These are phyloP conservation scores for Bryum argenteum DNA, from an alignment of 225 moss, liverwort and hornwort species.

Conservation along the genomic window DNA sequence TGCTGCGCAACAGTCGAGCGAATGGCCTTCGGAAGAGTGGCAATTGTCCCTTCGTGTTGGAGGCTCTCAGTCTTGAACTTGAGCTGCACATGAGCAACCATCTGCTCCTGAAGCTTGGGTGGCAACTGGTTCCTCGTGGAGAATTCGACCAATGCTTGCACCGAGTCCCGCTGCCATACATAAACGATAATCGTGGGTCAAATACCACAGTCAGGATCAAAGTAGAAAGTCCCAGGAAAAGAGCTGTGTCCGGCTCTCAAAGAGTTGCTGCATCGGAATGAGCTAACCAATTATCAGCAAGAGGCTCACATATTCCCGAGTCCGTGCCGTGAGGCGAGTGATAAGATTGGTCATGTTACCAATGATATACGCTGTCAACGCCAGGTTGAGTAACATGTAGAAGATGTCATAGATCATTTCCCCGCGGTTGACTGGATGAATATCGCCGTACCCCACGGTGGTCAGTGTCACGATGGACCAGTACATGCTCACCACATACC, in stretches of 20 bases:
- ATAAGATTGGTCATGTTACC: slow-evolving; percentile 99
- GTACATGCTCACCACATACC: slow-evolving; percentile 81
- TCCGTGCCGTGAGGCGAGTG: slow-evolving; percentile 81
- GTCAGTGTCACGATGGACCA: slow-evolving; percentile 96
- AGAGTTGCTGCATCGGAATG: not conserved
- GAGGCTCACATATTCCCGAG: slow-evolving; percentile 80
- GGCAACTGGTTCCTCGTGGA: slow-evolving; percentile 77
- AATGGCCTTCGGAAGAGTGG: slow-evolving; percentile 77
- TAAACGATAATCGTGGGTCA: no score
- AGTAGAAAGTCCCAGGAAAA: not conserved
- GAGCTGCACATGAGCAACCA: slow-evolving; percentile 87
- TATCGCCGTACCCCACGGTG: slow-evolving; percentile 89
- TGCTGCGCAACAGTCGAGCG: slow-evolving; percentile 71
- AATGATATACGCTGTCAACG: slow-evolving; percentile 88
- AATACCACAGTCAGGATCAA: no score
- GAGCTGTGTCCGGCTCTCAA: no score
- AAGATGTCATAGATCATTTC: slow-evolving; percentile 87
- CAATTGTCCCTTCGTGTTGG: slow-evolving; percentile 71
- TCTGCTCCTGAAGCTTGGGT: slow-evolving; percentile 72
- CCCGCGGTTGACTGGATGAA: slow-evolving; percentile 82
- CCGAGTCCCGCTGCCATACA: slow-evolving; percentile 71
- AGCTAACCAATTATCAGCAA: not conserved
- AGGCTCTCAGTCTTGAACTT: slow-evolving; percentile 87
- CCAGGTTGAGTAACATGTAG: slow-evolving; percentile 88
- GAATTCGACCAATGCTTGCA: slow-evolving; percentile 79